A percentile compares a stretch with the other conserved stretches of the same genome.
phyloP scores from a whole-genome alignment of 805 yeast species.

The Sugiyamaella smithiae region DNA sequence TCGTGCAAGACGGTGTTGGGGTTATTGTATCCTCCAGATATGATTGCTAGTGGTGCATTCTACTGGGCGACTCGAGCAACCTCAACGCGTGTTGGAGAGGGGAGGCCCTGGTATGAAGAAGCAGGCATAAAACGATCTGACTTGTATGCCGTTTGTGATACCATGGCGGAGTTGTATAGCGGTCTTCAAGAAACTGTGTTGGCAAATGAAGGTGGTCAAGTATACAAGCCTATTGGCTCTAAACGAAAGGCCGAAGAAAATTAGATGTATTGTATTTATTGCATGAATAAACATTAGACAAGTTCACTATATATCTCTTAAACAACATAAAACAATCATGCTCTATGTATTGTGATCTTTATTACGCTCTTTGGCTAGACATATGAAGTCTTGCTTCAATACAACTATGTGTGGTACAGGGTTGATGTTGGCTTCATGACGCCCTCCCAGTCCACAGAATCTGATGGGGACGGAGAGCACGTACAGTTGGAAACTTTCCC shows the following conservation, averaged over 20 bases:
- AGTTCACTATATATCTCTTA: no score
- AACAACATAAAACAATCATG: no score
- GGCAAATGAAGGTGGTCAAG: constrained; percentile 4
- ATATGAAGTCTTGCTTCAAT: no score
- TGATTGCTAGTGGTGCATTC: constrained; percentile 39
- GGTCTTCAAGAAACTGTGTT: constrained; percentile 9
- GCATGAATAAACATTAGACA: not conserved
- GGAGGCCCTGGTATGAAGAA: constrained; percentile 18
- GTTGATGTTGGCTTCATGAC: constrained; percentile 4
- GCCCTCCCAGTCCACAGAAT: not conserved
- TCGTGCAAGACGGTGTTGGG: constrained; percentile 37
- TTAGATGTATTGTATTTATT: not conserved
- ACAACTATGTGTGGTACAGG: no score
- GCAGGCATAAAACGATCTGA: constrained; percentile 19
- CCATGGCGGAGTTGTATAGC: constrained; percentile 24
- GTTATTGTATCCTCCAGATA: constrained; percentile 31
- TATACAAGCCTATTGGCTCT: not conserved
- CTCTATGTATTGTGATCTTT: no score
- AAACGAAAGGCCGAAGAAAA: not conserved
- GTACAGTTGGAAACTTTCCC: constrained; percentile 2
- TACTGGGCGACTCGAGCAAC: constrained; percentile 32
- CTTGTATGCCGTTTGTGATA: constrained; percentile 22
- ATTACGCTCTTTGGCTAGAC: no score
- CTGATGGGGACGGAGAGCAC: not conserved
- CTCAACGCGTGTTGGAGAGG: not conserved